Evolutionary conservation across 192 early-diverging fungal species (phyloP).

Genomic region (Dissophora ornata): DNA sequence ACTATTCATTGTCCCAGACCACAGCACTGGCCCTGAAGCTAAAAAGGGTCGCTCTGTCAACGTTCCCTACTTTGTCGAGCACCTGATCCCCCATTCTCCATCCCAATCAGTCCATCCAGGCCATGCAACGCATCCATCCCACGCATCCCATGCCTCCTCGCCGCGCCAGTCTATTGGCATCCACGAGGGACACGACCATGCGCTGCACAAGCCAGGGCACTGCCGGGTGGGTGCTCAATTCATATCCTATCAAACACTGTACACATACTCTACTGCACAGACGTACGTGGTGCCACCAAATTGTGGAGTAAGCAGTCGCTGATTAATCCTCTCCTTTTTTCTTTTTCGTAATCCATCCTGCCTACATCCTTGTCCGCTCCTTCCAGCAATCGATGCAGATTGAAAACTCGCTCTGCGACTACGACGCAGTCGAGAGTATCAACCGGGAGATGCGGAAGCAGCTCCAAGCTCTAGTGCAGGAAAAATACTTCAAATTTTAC

Average conservation of each 20-base stretch:
- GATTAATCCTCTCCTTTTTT: not conserved
- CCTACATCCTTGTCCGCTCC: not conserved
- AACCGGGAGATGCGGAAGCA: conserved; percentile 75
- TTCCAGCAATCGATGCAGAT: conserved; percentile 61
- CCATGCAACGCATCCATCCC: not conserved
- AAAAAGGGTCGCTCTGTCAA: conserved; percentile 14
- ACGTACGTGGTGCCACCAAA: too few relatives aligned
- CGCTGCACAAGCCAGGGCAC: conserved; percentile 10
- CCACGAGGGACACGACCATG: conserved; percentile 17
- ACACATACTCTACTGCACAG: too few relatives aligned
- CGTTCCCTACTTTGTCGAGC: conserved; percentile 38
- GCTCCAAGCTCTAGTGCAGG: conserved; percentile 78
- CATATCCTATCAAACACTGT: too few relatives aligned
- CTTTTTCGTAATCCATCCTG: not conserved
- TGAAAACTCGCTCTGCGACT: conserved; percentile 73
- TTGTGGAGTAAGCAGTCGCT: not conserved
- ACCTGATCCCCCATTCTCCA: conserved; percentile 11
- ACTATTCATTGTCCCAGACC: conserved; percentile 10
- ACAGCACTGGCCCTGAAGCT: not conserved
- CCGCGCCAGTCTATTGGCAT: not conserved
- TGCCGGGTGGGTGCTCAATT: too few relatives aligned
- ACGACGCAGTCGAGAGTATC: conserved; percentile 75
- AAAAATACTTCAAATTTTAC: conserved; percentile 90
- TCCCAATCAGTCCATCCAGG: not conserved
- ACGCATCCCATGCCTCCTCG: not conserved